These are phyloP conservation scores for Corylus heterophylla DNA, from an alignment of 306 rosid genomes.

Conservation along the genomic window DNA sequence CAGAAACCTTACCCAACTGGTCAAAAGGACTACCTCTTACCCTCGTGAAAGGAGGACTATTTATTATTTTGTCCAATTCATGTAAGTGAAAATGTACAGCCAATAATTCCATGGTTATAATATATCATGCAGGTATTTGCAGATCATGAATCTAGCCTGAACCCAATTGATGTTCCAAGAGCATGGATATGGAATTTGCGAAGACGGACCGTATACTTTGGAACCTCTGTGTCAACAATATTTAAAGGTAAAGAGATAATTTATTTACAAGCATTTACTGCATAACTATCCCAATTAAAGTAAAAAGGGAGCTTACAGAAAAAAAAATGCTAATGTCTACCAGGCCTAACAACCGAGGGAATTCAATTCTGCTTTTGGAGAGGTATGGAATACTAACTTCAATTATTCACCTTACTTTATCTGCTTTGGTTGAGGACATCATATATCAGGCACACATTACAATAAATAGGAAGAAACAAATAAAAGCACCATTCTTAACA, in stretches of 20 bases:
- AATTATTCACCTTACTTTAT: constrained; percentile 13
- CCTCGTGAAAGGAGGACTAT: background rate
- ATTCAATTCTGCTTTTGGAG: constrained; percentile 96
- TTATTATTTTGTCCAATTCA: constrained; percentile 7
- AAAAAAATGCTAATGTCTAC: constrained; percentile 21
- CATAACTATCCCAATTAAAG: constrained; percentile 19
- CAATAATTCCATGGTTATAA: background rate
- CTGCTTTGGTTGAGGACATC: background rate
- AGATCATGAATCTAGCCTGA: constrained; percentile 67
- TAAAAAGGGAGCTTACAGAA: constrained; percentile 25
- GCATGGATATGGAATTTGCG: constrained; percentile 87
- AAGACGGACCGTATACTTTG: constrained; percentile 82
- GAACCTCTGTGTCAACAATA: constrained; percentile 77
- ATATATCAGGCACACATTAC: background rate
- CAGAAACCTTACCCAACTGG: background rate
- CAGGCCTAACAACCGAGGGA: constrained; percentile 78
- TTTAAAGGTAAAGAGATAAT: constrained; percentile 56
- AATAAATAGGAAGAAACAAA: background rate
- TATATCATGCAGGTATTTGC: constrained; percentile 71
- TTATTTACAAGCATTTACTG: constrained; percentile 17
- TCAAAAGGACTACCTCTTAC: background rate
- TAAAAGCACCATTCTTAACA: background rate
- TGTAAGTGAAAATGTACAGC: background rate
- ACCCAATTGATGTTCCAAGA: constrained; percentile 79
- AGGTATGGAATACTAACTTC: constrained; percentile 55